A percentile compares a stretch with the other conserved stretches of the same genome.
Evolutionary conservation across 495 filamentous ascomycete genomes (phyloP).

Genomic region (Rhizodiscina lignyota): DNA sequence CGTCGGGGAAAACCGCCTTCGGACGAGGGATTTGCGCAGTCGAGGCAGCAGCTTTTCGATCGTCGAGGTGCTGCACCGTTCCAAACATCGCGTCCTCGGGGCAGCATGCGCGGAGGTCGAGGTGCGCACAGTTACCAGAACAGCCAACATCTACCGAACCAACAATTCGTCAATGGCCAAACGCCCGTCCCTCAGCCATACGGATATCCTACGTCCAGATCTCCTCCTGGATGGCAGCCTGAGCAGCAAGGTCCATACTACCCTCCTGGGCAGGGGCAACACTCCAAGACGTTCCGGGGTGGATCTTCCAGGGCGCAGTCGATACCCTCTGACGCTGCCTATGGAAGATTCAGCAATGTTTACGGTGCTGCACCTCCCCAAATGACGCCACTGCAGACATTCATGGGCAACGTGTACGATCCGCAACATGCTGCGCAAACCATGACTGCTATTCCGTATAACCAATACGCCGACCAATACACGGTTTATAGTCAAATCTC

Average conservation of each 20-base stretch:
- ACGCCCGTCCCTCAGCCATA: slow-evolving; percentile 1
- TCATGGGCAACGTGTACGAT: slow-evolving; percentile 11
- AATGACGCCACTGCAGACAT: slow-evolving; percentile 14
- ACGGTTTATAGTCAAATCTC: slow-evolving; percentile 39
- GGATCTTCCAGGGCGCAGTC: slow-evolving; percentile 17
- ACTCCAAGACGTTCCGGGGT: slow-evolving; percentile 8
- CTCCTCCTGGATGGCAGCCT: no score
- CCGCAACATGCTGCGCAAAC: slow-evolving; percentile 28
- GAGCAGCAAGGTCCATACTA: no score
- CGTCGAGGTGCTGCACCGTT: no score
- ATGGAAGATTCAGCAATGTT: slow-evolving; percentile 9
- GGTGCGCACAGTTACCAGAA: slow-evolving; percentile 8
- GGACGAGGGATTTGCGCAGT: no score
- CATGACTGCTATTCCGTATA: slow-evolving; percentile 49
- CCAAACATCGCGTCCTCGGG: background rate
- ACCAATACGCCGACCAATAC: slow-evolving; percentile 33
- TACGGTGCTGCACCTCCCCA: slow-evolving; percentile 11
- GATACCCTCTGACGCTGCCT: slow-evolving; percentile 16
- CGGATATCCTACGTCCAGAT: no score
- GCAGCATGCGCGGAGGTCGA: slow-evolving; percentile 1
- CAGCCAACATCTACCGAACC: slow-evolving; percentile 4
- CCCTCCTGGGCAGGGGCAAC: no score
- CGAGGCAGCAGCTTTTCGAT: no score
- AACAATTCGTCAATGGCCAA: slow-evolving; percentile 13
- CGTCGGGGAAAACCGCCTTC: no score